Base-by-base conservation (phyloP, 2,329 filamentous ascomycete species). In the Cercospora berteroae region DNA sequence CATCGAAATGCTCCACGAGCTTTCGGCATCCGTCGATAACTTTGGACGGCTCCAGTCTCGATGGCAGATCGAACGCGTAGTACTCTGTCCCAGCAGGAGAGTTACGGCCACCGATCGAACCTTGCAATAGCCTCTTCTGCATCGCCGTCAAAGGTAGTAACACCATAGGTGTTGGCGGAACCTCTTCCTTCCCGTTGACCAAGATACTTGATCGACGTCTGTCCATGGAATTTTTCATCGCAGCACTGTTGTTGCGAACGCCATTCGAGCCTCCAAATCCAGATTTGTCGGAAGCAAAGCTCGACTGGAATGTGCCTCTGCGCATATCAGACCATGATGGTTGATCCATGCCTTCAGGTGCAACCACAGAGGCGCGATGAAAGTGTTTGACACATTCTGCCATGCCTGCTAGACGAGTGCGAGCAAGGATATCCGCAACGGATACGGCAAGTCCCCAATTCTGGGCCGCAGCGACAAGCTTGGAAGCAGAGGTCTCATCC, bases 301-400 rank as follows among this genome's bases (percentile, higher is more conserved):
- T 57, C 23, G 61, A 64, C 27, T 64, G 48, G 33, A 64, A 64
- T 2, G 61, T 64, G 5, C 50, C 61, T 58, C 61, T 58, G 16
- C 61, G 61, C 61, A 58, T 64, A 16, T 58, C 61, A 48, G 61
- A 64, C 61, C 61, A 64, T 10, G 27, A 58, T 12, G 61, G 61
- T 6, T 64, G 61, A 33, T 64, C 50, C 2, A 64, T 20, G 18
- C 61, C 61, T 58, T 64, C 61, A 2, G 61, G 61, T 20, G 52
- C 60, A 39, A 61, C 55, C n/a, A 60, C 42, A 18, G 65, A 67
- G 10, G 65, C 42, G 18, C 60, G 55, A 23, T 67, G 55, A 5
- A 59, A 63, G n/a, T 67, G 62, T 33, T 67, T 67, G 44, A 67
- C 60, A 31, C 57, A 33, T 18, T 67, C 65, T 5, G 65, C 65